Percentiles rank a stretch among this genome's conserved stretches.
phyloP scores from a whole-genome alignment of 352 stramenopile genomes.

The Phytophthora fragariae region DNA sequence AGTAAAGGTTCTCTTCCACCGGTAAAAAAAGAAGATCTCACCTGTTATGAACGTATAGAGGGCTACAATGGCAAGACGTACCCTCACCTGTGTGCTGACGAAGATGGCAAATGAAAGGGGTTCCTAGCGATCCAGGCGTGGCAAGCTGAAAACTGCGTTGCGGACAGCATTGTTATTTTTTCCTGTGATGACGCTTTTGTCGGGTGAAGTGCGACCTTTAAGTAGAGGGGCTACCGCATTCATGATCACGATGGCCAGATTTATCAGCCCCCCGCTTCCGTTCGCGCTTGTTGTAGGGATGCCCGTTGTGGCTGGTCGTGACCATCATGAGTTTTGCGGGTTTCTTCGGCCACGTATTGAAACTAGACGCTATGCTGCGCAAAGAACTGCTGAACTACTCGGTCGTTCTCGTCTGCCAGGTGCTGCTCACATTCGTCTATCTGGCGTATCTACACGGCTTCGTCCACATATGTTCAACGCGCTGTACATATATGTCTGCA shows the following conservation, averaged over 20 bases:
- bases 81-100: too few relatives aligned
- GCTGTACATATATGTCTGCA: conserved; percentile 46
- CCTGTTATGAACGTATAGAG: too few relatives aligned
- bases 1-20: too few relatives aligned
- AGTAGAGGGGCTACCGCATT: conserved; percentile 27
- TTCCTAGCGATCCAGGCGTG: too few relatives aligned
- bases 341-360: conserved; percentile 14
- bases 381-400: conserved; percentile 13
- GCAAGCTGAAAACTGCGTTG: too few relatives aligned
- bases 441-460: conserved; percentile 51
- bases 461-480: conserved; percentile 46
- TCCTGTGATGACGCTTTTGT: too few relatives aligned
- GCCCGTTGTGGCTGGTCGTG: conserved; percentile 21
- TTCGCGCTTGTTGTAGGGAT: conserved; percentile 44
- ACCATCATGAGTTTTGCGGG: conserved; percentile 25
- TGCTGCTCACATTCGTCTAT: conserved; percentile 45
- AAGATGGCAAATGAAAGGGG: too few relatives aligned
- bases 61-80: too few relatives aligned
- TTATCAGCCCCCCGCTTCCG: conserved; percentile 50
- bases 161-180: too few relatives aligned
- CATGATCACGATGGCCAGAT: conserved; percentile 34
- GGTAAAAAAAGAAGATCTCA: too few relatives aligned
- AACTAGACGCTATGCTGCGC: conserved; percentile 1
- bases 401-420: conserved; percentile 7
- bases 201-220: too few relatives aligned